These are phyloP conservation scores for Nadsonia fulvescens DNA, from an alignment of 805 yeast genomes.

Conservation along the genomic window DNA sequence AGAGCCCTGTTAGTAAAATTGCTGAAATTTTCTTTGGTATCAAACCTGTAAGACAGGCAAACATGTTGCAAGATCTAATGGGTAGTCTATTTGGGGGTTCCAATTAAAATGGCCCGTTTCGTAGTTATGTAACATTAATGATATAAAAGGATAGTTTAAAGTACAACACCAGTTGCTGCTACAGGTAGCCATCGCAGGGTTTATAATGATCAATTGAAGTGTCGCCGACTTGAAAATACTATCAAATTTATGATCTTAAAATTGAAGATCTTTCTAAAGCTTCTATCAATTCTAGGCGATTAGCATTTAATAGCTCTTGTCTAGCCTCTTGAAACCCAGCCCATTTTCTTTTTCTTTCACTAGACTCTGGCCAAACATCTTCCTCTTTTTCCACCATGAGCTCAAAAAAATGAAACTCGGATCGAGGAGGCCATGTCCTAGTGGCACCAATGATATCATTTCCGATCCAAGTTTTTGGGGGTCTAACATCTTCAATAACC, in stretches of 20 bases:
- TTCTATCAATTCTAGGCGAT: slow-evolving; percentile 17
- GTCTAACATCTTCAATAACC: slow-evolving; percentile 41
- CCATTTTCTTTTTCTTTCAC: slow-evolving; percentile 54
- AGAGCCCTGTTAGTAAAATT: slow-evolving; percentile 31
- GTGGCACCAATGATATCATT: too few species aligned
- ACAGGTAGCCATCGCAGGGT: too few species aligned
- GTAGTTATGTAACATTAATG: background rate
- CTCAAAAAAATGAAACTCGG: slow-evolving; percentile 83
- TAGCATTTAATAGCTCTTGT: slow-evolving; percentile 15
- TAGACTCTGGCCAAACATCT: slow-evolving; percentile 59
- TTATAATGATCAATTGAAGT: too few species aligned
- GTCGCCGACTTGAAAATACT: too few species aligned
- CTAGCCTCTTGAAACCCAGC: slow-evolving; percentile 23
- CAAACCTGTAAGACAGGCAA: slow-evolving; percentile 30
- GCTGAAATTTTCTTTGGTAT: slow-evolving; percentile 51
- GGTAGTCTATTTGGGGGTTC: slow-evolving; percentile 44
- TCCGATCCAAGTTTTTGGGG: slow-evolving; percentile 26
- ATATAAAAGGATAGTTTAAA: too few species aligned
- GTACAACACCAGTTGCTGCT: too few species aligned
- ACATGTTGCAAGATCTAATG: slow-evolving; percentile 61
- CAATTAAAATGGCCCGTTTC: too few species aligned
- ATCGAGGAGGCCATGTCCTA: slow-evolving; percentile 43
- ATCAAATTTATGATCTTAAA: background rate
- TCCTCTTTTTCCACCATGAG: slow-evolving; percentile 40
- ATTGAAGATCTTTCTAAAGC: slow-evolving; percentile 11